Conservation (phyloP, 139 green algal species). For the Monoraphidium neglectum region DNA sequence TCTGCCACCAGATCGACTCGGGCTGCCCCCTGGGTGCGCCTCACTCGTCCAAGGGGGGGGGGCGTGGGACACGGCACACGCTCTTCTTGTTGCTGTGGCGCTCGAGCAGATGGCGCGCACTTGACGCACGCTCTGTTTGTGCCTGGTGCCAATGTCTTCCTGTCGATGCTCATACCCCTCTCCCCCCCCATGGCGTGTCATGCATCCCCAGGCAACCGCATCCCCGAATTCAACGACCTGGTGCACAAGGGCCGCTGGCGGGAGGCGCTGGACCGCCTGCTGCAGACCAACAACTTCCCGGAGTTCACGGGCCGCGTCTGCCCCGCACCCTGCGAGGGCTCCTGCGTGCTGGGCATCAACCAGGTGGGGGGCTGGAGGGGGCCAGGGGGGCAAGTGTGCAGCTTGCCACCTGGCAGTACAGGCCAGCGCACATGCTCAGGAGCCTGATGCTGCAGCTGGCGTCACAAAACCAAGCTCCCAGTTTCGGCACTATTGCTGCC, state of each 20-base stretch:
- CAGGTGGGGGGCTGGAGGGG: too few species aligned
- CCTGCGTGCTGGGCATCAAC: slow-evolving; percentile 97
- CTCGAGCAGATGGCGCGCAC: not conserved
- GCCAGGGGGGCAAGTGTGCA: too few species aligned
- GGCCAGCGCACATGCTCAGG: too few species aligned
- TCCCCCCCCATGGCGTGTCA: not conserved
- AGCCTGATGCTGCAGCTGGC: too few species aligned
- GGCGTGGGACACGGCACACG: too few species aligned
- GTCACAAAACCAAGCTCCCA: too few species aligned
- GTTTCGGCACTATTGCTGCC: too few species aligned
- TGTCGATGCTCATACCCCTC: too few species aligned
- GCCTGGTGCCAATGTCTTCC: too few species aligned
- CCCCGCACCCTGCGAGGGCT: slow-evolving; percentile 93
- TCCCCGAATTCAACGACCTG: slow-evolving; percentile 97
- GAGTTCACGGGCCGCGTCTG: slow-evolving; percentile 96
- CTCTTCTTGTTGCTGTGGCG: not conserved
- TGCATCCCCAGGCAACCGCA: slow-evolving; percentile 43
- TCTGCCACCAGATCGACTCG: slow-evolving; percentile 84
- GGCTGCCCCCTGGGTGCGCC: slow-evolving; percentile 86
- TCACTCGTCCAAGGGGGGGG: too few species aligned
- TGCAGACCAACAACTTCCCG: slow-evolving; percentile 99
- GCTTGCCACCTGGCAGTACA: too few species aligned
- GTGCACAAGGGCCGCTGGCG: slow-evolving; percentile 92
- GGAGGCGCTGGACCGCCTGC: slow-evolving; percentile 89
- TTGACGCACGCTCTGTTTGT: too few species aligned